A percentile compares a stretch with the other conserved stretches of the same genome.
phyloP scores from a whole-genome alignment of 192 early-diverging fungal species.

The Gigaspora rosea region DNA sequence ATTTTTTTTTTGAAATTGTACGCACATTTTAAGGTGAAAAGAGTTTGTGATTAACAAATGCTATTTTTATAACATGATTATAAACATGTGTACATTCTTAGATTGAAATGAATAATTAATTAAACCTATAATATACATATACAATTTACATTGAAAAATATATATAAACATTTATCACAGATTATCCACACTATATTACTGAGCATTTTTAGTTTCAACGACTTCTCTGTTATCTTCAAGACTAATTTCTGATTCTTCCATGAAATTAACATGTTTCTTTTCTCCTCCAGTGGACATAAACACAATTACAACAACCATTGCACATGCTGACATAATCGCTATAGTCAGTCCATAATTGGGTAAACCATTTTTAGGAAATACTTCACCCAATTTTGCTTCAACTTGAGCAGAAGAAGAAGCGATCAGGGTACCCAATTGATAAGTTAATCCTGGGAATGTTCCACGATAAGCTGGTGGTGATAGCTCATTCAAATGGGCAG shows the following conservation, averaged over 20 bases:
- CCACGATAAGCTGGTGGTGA: slow-evolving; percentile 67
- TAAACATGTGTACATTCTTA: too few species aligned
- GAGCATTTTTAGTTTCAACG: background rate
- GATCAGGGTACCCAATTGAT: slow-evolving; percentile 76
- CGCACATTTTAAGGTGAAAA: too few species aligned
- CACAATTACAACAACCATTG: slow-evolving; percentile 44
- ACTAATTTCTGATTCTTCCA: background rate
- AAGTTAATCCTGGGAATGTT: slow-evolving; percentile 71
- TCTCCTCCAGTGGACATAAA: slow-evolving; percentile 59
- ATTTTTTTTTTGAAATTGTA: too few species aligned
- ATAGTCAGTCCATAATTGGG: slow-evolving; percentile 59
- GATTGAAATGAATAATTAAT: too few species aligned
- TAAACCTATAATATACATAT: too few species aligned
- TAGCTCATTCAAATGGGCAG: slow-evolving; percentile 69
- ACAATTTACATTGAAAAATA: too few species aligned
- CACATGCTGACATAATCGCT: slow-evolving; percentile 55
- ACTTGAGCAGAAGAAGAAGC: slow-evolving; percentile 58
- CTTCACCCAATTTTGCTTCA: slow-evolving; percentile 49
- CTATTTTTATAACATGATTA: too few species aligned
- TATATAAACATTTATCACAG: too few species aligned
- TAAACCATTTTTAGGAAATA: slow-evolving; percentile 31
- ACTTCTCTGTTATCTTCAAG: background rate
- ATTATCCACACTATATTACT: too few species aligned
- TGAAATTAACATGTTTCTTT: slow-evolving; percentile 57
- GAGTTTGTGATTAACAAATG: too few species aligned